phyloP scores from a whole-genome alignment of 1,284 basidiomycete genomes.

The Ganoderma meredithae region DNA sequence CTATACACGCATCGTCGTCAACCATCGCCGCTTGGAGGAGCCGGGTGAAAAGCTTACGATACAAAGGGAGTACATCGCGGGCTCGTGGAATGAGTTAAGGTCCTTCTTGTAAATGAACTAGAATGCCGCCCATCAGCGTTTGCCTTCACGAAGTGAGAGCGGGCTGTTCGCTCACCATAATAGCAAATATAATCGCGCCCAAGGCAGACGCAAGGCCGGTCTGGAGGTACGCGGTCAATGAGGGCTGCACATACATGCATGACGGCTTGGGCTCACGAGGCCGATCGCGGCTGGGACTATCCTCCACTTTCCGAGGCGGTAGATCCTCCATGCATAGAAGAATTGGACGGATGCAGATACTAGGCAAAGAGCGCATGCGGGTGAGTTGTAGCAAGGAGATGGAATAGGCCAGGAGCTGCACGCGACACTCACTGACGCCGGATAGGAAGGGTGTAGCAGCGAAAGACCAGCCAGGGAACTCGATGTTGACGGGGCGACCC shows the following conservation, averaged over 20 bases:
- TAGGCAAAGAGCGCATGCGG: neutral
- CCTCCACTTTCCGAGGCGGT: neutral
- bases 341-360: neutral
- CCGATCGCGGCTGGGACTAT: neutral
- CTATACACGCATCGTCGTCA: neutral
- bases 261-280: neutral
- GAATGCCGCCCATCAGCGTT: neutral
- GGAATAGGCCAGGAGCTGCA: neutral
- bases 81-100: neutral
- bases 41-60: neutral
- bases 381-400: neutral
- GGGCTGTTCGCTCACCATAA: neutral
- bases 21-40: neutral
- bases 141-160: neutral
- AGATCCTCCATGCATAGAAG: neutral
- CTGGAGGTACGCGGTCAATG: neutral
- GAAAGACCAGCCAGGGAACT: conserved; percentile 16
- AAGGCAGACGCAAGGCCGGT: neutral
- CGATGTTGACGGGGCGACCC: conserved; percentile 9
- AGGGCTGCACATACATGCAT: neutral
- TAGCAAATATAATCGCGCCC: neutral
- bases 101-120: neutral
- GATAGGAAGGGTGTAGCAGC: conserved; percentile 9
- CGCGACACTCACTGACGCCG: neutral
- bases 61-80: neutral